Base-by-base conservation (phyloP, 306 rosid species). In the Sesbania bispinosa region DNA sequence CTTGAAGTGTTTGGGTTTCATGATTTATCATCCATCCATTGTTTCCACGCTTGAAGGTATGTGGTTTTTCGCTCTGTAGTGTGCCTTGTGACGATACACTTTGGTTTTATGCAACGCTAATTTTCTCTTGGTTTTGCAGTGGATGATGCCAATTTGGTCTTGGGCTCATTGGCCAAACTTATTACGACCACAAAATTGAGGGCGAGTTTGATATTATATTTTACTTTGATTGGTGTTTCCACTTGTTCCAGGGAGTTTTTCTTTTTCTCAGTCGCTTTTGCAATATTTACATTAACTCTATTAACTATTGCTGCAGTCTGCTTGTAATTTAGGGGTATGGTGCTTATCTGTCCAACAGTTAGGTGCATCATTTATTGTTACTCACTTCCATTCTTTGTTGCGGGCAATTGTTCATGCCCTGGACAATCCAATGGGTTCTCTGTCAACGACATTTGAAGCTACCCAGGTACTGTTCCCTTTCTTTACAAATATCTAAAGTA, bases 371-470 rank as follows among this genome's bases (percentile, higher is more conserved):
- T 33, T 85, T 69, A 80, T 88, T 47, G 85, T 78, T 58, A 54
- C 63, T 35, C 86, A 81, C 73, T 85, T 83, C 54, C 42, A 73
- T 62, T 83, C 83, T 69, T 62, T 92, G 67, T 75, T 90, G 82
- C 64, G 41, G 32, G 96, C 90, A 4, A 74, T 89, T 45, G 81
- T 85, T 64, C 93, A 86, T 79, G 93, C 96, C 68, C 80, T 90
- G 21, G 91, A 90, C 80, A 92, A 90, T 80, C 98, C 96, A 8
- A 74, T 85, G 79, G 96, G 93, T 74, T 93, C 93, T 39, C 67
- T 90, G 82, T 93, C 96, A 32, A 86, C 96, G n/a, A 90, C 96
- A 58, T 90, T 88, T 75, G 96, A 89, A 89, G 96, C 98, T 73
- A 88, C 80, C 29, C 96, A 86, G 96, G 96, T 93, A 73, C 43